A percentile compares a stretch with the other conserved stretches of the same genome.
phyloP scores from a whole-genome alignment of 2,329 filamentous ascomycete species.

The Aspergillus ibericus region DNA sequence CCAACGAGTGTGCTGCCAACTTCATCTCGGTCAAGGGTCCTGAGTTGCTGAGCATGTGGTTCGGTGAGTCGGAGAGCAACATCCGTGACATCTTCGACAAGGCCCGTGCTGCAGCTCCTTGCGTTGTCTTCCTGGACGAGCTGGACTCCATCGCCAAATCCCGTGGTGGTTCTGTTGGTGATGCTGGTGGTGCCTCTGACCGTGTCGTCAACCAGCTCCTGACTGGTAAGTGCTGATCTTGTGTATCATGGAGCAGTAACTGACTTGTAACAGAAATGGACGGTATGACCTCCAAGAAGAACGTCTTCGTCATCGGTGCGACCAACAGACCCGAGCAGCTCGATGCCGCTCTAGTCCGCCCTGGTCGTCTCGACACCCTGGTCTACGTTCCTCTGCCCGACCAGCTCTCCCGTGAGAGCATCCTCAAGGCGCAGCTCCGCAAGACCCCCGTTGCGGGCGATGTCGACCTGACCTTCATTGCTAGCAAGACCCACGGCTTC shows the following conservation, averaged over 20 bases:
- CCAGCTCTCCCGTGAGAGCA: slow-evolving; percentile 81
- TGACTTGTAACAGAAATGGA: slow-evolving; percentile 78
- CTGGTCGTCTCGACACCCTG: slow-evolving; percentile 95
- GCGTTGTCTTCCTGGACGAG: slow-evolving; percentile 98
- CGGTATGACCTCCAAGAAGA: slow-evolving; percentile 99
- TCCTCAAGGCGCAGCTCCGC: slow-evolving; percentile 92
- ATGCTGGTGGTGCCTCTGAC: slow-evolving; percentile 96
- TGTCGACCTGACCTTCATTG: slow-evolving; percentile 87
- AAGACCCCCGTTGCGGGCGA: slow-evolving; percentile 92
- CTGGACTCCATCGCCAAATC: slow-evolving; percentile 99
- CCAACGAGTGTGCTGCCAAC: slow-evolving; percentile 98
- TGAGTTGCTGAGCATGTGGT: slow-evolving; percentile 99
- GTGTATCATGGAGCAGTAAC: slow-evolving; percentile 19
- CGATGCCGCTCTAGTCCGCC: slow-evolving; percentile 95
- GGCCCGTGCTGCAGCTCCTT: slow-evolving; percentile 94
- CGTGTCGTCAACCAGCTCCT: slow-evolving; percentile 99
- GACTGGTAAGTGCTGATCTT: slow-evolving; percentile 66
- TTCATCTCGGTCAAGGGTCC: slow-evolving; percentile 99
- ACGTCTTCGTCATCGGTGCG: slow-evolving; percentile 98
- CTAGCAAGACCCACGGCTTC: slow-evolving; percentile 96
- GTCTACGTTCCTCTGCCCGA: slow-evolving; percentile 98
- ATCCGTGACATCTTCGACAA: slow-evolving; percentile 99
- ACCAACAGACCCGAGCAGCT: slow-evolving; percentile 99
- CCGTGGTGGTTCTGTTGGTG: slow-evolving; percentile 91
- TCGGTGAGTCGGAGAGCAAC: slow-evolving; percentile 99